Base-by-base conservation (phyloP, 768 basidiomycete species). In the Hydnum rufescens region DNA sequence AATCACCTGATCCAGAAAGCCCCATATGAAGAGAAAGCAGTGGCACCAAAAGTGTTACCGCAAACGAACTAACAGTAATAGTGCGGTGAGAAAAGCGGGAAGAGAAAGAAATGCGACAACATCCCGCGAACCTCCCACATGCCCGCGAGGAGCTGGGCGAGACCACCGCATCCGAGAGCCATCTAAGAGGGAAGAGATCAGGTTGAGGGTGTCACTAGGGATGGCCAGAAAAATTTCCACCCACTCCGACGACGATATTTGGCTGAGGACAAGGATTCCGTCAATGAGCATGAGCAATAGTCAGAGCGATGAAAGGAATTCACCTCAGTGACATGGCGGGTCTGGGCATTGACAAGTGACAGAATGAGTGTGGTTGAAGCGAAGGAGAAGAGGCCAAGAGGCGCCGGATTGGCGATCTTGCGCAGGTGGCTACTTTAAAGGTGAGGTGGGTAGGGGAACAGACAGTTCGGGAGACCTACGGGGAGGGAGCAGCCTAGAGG, bases 111-210 rank as follows among this genome's bases (percentile, higher is more conserved):
- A 19, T 19, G 8, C 34, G 19, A 39, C n/a, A n/a, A 13, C 29
- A 46, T 56, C 44, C 57, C 57, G 32, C 51, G 53, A 46, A 79
- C 80, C 64, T 80, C 79, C 85, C 85, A 88, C 80, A 89, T 86
- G 39, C 89, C 89, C 29, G 87, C 88, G 34, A 90, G 67, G 44
- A 92, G 70, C 62, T 92, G 89, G 8, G 72, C 79, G 30, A 90
- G 76, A 55, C 89, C 89, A 57, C 88, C 89, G 56, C 75, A 75
- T 65, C 78, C 82, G 58, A 85, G 61, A 25, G 86, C 85, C 86
- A 92, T 87, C n/a, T n/a, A n/a, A n/a, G n/a, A n/a, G n/a, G n/a
- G n/a, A n/a, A n/a, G n/a, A n/a, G n/a, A n/a, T n/a, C n/a, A n/a
- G n/a, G n/a, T n/a, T n/a, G n/a, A n/a, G n/a, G n/a, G n/a, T n/a